A percentile compares a stretch with the other conserved stretches of the same genome.
These are phyloP conservation scores for Saxophila tyrrhenica DNA, from an alignment of 495 filamentous ascomycete genomes.

Conservation along the genomic window DNA sequence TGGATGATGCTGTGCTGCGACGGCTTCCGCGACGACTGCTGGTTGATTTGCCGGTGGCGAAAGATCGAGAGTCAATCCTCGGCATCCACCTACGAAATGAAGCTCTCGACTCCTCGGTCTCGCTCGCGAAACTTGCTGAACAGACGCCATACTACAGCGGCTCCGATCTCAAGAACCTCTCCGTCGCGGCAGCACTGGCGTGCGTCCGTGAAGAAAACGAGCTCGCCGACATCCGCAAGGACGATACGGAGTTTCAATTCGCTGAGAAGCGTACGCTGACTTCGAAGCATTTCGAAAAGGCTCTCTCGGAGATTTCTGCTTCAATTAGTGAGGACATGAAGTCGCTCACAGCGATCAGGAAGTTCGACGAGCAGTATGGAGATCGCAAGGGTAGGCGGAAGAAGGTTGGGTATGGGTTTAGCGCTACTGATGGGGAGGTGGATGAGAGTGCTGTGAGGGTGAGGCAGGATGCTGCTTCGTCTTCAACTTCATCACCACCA, in stretches of 20 bases:
- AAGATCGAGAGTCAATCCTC: conserved; percentile 70
- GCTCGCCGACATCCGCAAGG: conserved; percentile 19
- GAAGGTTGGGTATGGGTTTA: conserved; percentile 59
- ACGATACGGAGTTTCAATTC: conserved; percentile 43
- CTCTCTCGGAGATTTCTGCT: conserved; percentile 78
- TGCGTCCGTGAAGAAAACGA: conserved; percentile 79
- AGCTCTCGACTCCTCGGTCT: conserved; percentile 53
- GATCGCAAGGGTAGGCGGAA: conserved; percentile 66
- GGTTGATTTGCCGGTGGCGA: conserved; percentile 71
- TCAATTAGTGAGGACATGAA: conserved; percentile 94
- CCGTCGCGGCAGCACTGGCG: conserved; percentile 78
- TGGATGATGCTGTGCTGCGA: conserved; percentile 87
- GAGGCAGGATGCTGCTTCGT: conserved; percentile 3
- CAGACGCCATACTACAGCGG: conserved; percentile 89
- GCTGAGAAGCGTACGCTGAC: conserved; percentile 56
- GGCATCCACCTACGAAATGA: conserved; percentile 78
- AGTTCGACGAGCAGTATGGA: conserved; percentile 94
- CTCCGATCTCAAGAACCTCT: conserved; percentile 90
- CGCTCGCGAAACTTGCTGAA: conserved; percentile 55
- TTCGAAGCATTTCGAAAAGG: conserved; percentile 66
- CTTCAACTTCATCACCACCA: not conserved
- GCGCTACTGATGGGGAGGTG: conserved; percentile 23
- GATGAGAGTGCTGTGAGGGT: conserved; percentile 26
- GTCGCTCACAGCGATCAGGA: conserved; percentile 68
- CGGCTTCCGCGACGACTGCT: conserved; percentile 73